Base-by-base conservation (phyloP, 148 eudicot species). In the Nepenthes mirabilis region DNA sequence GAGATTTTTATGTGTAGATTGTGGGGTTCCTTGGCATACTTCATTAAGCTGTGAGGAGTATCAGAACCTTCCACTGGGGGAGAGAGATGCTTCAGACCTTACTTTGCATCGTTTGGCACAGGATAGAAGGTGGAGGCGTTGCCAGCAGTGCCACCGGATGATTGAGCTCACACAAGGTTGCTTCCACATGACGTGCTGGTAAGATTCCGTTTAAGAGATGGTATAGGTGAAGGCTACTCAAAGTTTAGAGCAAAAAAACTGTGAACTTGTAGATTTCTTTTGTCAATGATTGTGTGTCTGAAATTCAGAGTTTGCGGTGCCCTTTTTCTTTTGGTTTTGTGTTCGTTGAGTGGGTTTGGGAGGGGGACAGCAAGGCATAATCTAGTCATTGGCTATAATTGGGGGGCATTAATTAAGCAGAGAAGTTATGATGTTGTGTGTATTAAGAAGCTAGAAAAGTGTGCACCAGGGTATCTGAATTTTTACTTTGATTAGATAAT, bases 101-200 rank as follows among this genome's bases (percentile, higher is more conserved):
- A 73, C 80, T 43, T 68, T 78, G 63, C 83, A 74, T 65, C 78
- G 70, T 48, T 60, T 83, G 67, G 83, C 90, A 14, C 76, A 64
- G 14, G 83, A 81, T 64, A 81, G 80, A 65, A 81, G 78, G 74
- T 74, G 88, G 89, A 81, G 77, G 47, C 86, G 79, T 57, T 88
- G 96, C 69, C 83, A 79, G 63, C 80, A 80, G 68, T 88, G 96
- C 74, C 60, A 65, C 60, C 75, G 77, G 70, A 79, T 79, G 84
- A 77, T 79, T 66, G 85, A 85, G 68, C 82, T 72, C 43, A 66
- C 79, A 14, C 87, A 83, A 72, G 89, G 96, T 52, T 79, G 89
- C 68, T 73, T 75, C 72, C 88, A 83, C 70, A 75, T 88, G 85
- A 77, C 82, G 1, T 85, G 96, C 78, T 68, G 89, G 96, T 88